phyloP scores from a whole-genome alignment of 2,329 filamentous ascomycete genomes.

The Fusarium sublunatum region DNA sequence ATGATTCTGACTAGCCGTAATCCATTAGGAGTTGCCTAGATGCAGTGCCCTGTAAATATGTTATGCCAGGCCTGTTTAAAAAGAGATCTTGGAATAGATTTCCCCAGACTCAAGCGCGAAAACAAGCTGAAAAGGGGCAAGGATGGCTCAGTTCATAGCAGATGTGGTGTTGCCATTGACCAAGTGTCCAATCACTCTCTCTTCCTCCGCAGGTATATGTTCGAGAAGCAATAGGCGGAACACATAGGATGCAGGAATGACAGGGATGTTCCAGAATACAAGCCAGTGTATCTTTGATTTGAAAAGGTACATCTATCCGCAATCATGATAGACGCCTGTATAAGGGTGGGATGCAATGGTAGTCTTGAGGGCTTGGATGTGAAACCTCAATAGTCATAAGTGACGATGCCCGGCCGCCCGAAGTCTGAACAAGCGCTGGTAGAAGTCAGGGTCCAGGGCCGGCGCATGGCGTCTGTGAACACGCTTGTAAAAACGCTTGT shows the following conservation, averaged over 20 bases:
- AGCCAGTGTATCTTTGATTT: constrained; percentile 12
- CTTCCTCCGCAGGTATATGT: constrained; percentile 11
- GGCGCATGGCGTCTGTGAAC: constrained; percentile 15
- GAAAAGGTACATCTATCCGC: constrained; percentile 35
- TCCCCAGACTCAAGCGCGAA: constrained; percentile 25
- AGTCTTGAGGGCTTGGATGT: constrained; percentile 11
- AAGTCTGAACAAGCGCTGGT: constrained; percentile 17
- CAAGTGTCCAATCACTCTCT: constrained; percentile 32
- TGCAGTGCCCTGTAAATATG: constrained; percentile 15
- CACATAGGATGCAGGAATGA: constrained; percentile 24
- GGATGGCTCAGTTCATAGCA: constrained; percentile 11
- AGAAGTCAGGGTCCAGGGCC: constrained; percentile 25
- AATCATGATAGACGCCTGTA: constrained; percentile 16
- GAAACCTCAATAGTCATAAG: constrained; percentile 16
- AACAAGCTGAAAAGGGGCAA: constrained; percentile 18
- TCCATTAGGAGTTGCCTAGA: constrained; percentile 14
- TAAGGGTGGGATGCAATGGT: constrained; percentile 16
- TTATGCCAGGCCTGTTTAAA: constrained; percentile 3
- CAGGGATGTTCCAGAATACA: constrained; percentile 4
- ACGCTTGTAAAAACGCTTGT: not conserved
- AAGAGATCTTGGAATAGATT: constrained; percentile 14
- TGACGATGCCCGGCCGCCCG: constrained; percentile 27
- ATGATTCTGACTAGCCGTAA: constrained; percentile 1
- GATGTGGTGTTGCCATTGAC: constrained; percentile 30
- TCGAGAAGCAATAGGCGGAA: constrained; percentile 30